Percentiles rank a stretch among this genome's conserved stretches.
These are phyloP conservation scores for Eustoma russellianum DNA, from an alignment of 257 asterid species.

Conservation along the genomic window DNA sequence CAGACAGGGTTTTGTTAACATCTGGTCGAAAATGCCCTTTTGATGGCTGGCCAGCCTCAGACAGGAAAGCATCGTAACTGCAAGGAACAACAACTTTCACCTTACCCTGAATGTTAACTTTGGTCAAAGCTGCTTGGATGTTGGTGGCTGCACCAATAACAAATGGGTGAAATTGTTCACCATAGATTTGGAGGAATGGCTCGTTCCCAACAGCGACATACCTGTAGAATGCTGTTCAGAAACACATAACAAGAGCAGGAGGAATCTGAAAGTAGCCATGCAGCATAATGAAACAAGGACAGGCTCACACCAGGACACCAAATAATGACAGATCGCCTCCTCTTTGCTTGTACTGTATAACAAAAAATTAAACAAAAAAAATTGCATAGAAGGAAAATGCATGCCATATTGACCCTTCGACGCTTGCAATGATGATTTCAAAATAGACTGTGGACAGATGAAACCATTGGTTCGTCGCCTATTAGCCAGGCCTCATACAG, in stretches of 20 bases:
- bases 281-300: background rate
- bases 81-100: slow-evolving; percentile 67
- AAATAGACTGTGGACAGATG: no score
- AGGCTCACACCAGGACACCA: background rate
- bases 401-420: no score
- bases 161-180: slow-evolving; percentile 61
- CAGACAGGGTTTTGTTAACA: slow-evolving; percentile 62
- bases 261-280: background rate
- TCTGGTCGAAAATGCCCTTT: slow-evolving; percentile 53
- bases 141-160: slow-evolving; percentile 70
- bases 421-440: no score
- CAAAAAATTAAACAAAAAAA: no score
- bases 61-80: slow-evolving; percentile 53
- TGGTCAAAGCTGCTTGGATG: slow-evolving; percentile 53
- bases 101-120: slow-evolving; percentile 47
- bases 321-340: background rate
- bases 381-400: no score
- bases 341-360: background rate
- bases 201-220: slow-evolving; percentile 76
- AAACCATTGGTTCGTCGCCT: no score
- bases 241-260: slow-evolving; percentile 1
- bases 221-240: slow-evolving; percentile 24
- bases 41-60: slow-evolving; percentile 51
- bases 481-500: no score
- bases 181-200: slow-evolving; percentile 59